phyloP scores from a whole-genome alignment of 2,329 filamentous ascomycete species.

The Arthroderma sp. region DNA sequence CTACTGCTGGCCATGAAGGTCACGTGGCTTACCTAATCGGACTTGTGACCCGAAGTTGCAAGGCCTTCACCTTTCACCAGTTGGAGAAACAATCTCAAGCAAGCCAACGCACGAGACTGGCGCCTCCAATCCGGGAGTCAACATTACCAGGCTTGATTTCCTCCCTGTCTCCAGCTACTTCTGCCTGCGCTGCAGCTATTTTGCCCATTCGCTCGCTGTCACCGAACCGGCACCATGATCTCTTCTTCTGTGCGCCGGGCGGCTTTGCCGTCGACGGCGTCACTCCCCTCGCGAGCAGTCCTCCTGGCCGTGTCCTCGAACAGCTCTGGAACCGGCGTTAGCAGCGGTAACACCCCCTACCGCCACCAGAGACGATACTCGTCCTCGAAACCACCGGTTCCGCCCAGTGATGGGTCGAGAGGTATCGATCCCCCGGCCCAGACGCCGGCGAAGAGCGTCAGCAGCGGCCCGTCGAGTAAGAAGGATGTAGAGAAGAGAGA shows the following conservation, averaged over 20 bases:
- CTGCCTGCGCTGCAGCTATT: neutral
- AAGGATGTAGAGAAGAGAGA: conserved; percentile 22
- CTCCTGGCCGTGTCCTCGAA: conserved; percentile 20
- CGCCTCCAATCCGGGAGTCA: neutral
- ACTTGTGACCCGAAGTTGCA: neutral
- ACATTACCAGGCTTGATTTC: neutral
- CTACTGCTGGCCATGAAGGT: too few relatives aligned
- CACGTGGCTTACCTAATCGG: neutral
- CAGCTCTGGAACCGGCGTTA: conserved; percentile 16
- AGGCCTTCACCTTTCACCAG: neutral
- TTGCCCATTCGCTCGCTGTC: neutral
- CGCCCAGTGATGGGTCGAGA: conserved; percentile 36
- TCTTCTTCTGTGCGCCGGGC: conserved; percentile 37
- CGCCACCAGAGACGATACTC: conserved; percentile 37
- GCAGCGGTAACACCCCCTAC: conserved; percentile 19
- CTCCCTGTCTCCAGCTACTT: neutral
- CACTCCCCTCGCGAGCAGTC: conserved; percentile 23
- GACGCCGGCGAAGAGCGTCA: conserved; percentile 28
- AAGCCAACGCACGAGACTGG: neutral
- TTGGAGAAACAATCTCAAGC: neutral
- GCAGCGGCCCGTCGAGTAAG: conserved; percentile 23
- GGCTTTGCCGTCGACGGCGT: conserved; percentile 28
- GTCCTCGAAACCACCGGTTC: conserved; percentile 37
- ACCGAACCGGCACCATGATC: conserved; percentile 25
- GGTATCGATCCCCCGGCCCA: conserved; percentile 30